Conservation (phyloP, 352 stramenopile genomes). For the Pythium biforme region DNA sequence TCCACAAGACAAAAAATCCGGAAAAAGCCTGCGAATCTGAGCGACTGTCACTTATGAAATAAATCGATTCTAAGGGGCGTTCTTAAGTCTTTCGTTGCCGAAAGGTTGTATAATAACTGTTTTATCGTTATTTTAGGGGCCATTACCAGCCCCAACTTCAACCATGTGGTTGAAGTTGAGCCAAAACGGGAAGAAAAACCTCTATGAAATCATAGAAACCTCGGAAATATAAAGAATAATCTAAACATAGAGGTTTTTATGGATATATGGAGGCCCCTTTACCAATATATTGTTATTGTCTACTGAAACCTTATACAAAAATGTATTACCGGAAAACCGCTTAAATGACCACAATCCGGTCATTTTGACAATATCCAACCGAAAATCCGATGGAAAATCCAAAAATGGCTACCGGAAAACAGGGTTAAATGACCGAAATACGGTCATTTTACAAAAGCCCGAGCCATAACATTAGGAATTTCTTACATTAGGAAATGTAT, state of each 20-base stretch:
- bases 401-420: not conserved
- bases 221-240: not conserved
- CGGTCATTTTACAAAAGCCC: not conserved
- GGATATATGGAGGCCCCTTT: not conserved
- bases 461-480: not conserved
- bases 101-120: too few species aligned
- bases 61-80: too few species aligned
- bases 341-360: not conserved
- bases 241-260: not conserved
- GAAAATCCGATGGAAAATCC: not conserved
- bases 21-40: too few species aligned
- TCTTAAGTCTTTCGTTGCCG: too few species aligned
- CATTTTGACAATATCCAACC: not conserved
- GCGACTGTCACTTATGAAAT: too few species aligned
- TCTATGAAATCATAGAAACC: not conserved
- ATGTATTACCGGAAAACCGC: not conserved
- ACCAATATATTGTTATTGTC: not conserved
- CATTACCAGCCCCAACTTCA: too few species aligned
- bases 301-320: not conserved
- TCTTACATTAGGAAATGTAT: not conserved
- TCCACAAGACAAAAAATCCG: too few species aligned
- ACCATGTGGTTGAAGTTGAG: not conserved
- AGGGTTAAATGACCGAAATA: not conserved
- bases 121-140: too few species aligned
- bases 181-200: not conserved